A percentile compares a stretch with the other conserved stretches of the same genome.
phyloP scores from a whole-genome alignment of 164 flowering plant species.

The Cinnamomum micranthum region DNA sequence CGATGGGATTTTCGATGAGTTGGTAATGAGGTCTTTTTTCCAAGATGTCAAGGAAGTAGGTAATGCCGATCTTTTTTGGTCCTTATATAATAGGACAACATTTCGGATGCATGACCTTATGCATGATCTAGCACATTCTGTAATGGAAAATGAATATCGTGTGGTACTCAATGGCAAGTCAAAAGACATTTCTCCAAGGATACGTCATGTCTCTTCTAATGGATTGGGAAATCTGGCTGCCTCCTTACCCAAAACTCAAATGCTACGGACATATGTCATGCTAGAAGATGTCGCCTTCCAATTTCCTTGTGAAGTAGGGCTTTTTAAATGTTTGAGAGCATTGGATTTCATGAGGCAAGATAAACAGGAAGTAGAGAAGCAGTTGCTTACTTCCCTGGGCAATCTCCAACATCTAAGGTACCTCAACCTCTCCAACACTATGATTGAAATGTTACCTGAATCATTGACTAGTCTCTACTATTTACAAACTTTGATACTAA shows the following conservation, averaged over 20 bases:
- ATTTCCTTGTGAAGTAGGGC: not conserved
- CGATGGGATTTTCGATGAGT: not conserved
- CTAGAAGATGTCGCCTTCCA: not conserved
- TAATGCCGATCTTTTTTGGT: too few relatives aligned
- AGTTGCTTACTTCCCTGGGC: slow-evolving; percentile 4
- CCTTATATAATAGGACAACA: too few relatives aligned
- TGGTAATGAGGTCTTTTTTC: not conserved
- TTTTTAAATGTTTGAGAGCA: not conserved
- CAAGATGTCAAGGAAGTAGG: too few relatives aligned
- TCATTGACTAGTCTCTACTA: not conserved
- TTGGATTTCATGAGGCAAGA: not conserved
- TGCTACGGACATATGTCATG: not conserved
- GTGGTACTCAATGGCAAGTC: not conserved
- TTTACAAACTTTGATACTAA: slow-evolving; percentile 4
- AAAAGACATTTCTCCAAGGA: not conserved
- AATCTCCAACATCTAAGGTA: slow-evolving; percentile 13
- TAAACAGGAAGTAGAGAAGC: not conserved
- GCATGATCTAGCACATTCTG: slow-evolving; percentile 5
- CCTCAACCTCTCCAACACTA: slow-evolving; percentile 7
- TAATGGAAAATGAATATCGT: not conserved
- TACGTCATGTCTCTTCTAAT: not conserved
- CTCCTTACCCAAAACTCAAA: not conserved
- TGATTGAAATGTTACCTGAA: slow-evolving; percentile 7
- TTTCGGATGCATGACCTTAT: slow-evolving; percentile 9
- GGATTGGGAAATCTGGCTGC: not conserved